Evolutionary conservation across 306 rosid species (phyloP).

Genomic region (Ziziphus jujuba): DNA sequence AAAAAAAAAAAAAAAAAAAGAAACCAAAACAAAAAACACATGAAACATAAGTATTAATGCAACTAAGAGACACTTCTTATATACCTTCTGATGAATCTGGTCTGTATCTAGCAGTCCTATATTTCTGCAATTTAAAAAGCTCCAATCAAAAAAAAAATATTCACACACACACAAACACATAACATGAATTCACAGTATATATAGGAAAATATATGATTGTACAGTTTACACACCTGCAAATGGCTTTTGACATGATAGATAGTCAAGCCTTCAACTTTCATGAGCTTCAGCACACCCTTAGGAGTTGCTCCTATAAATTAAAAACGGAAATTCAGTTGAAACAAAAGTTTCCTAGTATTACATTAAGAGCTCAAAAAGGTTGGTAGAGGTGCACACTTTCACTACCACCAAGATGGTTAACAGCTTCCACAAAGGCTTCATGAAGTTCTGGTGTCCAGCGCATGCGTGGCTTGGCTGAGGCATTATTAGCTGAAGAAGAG

Average conservation of each 20-base stretch:
- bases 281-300: conserved; percentile 92
- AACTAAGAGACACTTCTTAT: conserved; percentile 24
- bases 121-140: conserved; percentile 74
- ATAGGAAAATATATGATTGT: conserved; percentile 22
- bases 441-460: conserved; percentile 99
- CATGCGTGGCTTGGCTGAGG: conserved; percentile 81
- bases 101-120: conserved; percentile 98
- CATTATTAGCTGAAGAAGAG: conserved; percentile 60
- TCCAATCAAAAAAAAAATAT: conserved; percentile 31
- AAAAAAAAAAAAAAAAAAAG: not conserved
- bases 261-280: conserved; percentile 94
- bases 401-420: conserved; percentile 94
- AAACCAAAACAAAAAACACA: not conserved
- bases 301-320: conserved; percentile 86
- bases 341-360: conserved; percentile 31
- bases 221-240: conserved; percentile 62
- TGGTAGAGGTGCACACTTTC: conserved; percentile 67
- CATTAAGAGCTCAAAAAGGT: conserved; percentile 19
- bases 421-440: conserved; percentile 98
- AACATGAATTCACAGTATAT: not conserved
- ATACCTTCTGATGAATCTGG: conserved; percentile 95
- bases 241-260: conserved; percentile 99
- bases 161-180: conserved; percentile 8
- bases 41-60: conserved; percentile 2
- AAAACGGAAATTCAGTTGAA: conserved; percentile 24